phyloP scores from a whole-genome alignment of 352 stramenopile species.

The Pythium dissotocum region DNA sequence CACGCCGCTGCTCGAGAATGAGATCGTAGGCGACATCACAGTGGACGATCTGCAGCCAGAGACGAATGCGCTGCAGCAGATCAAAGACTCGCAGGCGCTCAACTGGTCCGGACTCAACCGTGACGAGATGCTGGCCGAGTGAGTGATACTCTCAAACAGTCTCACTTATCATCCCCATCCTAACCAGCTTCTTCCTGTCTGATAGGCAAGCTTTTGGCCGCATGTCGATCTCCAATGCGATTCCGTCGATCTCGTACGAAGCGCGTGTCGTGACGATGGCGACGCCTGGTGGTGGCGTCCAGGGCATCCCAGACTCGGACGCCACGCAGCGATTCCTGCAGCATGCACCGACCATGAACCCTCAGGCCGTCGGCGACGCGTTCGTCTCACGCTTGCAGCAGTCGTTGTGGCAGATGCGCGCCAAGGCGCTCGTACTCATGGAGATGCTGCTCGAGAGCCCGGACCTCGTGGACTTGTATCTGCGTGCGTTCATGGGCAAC shows the following conservation, averaged over 20 bases:
- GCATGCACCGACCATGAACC: conserved; percentile 42
- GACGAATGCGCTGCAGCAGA: conserved; percentile 35
- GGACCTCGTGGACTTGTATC: conserved; percentile 34
- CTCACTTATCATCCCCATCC: background rate
- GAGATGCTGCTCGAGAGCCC: conserved; percentile 54
- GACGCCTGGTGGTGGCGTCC: conserved; percentile 49
- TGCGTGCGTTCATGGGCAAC: conserved; percentile 35
- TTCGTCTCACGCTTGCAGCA: conserved; percentile 45
- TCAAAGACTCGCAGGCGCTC: conserved; percentile 32
- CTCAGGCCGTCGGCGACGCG: conserved; percentile 31
- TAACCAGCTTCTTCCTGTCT: background rate
- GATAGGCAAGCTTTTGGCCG: conserved; percentile 24
- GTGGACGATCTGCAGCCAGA: conserved; percentile 38
- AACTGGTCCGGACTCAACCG: conserved; percentile 49
- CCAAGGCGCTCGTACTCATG: conserved; percentile 56
- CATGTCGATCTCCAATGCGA: conserved; percentile 4
- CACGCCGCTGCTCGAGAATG: conserved; percentile 55
- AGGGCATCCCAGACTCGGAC: conserved; percentile 51
- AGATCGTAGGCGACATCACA: conserved; percentile 39
- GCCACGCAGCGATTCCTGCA: conserved; percentile 46
- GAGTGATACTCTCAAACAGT: conserved; percentile 16
- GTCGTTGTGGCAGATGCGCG: conserved; percentile 53
- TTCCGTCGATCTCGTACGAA: conserved; percentile 37
- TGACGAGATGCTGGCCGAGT: conserved; percentile 51
- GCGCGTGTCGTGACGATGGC: conserved; percentile 49